Percentiles rank a stretch among this genome's conserved stretches.
Conservation (phyloP, 2,329 filamentous ascomycete genomes). For the Uncinocarpus reesii region DNA sequence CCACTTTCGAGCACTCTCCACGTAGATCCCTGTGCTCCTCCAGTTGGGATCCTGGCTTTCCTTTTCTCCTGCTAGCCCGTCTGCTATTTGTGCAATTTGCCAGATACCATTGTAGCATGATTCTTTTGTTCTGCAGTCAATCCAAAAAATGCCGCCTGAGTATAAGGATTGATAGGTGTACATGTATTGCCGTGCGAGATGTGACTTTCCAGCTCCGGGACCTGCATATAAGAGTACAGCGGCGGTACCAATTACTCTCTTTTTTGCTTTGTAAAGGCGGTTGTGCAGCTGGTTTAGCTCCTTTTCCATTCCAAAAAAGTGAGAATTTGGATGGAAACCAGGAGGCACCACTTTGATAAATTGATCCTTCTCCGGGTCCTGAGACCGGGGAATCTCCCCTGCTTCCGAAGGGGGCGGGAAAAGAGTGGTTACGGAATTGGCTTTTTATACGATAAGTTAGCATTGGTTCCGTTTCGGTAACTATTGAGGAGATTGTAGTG, state of each 20-base stretch:
- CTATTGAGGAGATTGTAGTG: no score
- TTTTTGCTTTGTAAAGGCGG: conserved; percentile 49
- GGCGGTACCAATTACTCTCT: conserved; percentile 49
- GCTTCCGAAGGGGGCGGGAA: conserved; percentile 3
- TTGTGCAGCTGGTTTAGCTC: conserved; percentile 50
- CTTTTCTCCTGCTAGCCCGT: conserved; percentile 36
- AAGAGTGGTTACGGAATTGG: conserved; percentile 2
- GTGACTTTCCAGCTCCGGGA: conserved; percentile 58
- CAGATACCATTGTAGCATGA: conserved; percentile 54
- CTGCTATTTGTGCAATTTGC: conserved; percentile 53
- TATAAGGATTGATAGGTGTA: conserved; percentile 51
- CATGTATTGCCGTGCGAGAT: conserved; percentile 58
- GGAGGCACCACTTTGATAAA: conserved; percentile 40
- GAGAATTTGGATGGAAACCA: conserved; percentile 52
- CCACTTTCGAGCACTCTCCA: conserved; percentile 52
- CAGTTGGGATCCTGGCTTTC: conserved; percentile 31
- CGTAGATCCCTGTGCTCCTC: conserved; percentile 40
- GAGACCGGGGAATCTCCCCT: conserved; percentile 6
- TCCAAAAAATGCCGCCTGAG: conserved; percentile 59
- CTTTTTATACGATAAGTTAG: conserved; percentile 1
- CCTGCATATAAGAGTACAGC: conserved; percentile 55
- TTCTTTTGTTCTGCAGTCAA: conserved; percentile 50
- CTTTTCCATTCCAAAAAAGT: conserved; percentile 51
- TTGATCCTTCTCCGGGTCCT: conserved; percentile 10
- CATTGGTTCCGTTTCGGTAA: no score